Evolutionary conservation across 805 yeast species (phyloP), one percentile per base, ranked within the genome.

Genomic region (Alloascoidea africana): DNA sequence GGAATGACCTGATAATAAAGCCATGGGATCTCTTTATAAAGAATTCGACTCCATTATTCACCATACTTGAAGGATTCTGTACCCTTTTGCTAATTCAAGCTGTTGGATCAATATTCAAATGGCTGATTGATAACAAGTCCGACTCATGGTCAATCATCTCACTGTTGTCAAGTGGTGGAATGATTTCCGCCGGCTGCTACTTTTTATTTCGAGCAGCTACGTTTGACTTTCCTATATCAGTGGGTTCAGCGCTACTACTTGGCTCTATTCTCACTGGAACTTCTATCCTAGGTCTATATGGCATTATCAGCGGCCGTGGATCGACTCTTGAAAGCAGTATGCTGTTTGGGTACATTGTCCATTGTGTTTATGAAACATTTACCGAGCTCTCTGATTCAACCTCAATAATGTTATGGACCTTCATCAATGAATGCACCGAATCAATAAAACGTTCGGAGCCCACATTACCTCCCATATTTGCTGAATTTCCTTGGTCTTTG

Each of bases 31-130:
- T 68, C 35, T 57, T 80, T 18, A 62, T 91, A 27, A 65, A 74
- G 37, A 82, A 86, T 52, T 73, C 94, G 3, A 91, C 98, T 0
- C 91, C 96, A 1, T 62, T 83, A 35, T 89, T 91, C 56, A 83
- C 96, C 0, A 65, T 86, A 14, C 60, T 87, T 38, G 98, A 91
- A 59, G 98, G 98, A 1, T 77, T 91, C 47, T 93, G 96, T 56
- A 76, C 96, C 1, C 68, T 91, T 17, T 63, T 91, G 40, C 76
- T 85, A n/a, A 85, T 91, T 42, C 98, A 91, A 59, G 83, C 94
- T 11, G 68, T 83, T 33, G 96, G 97, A 5, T 86, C 86, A 48
- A 74, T 83, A 5, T 8, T n/a, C 8, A 68, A 70, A 43, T 78
- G 87, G 79, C 60, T 84, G 34, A 71, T 76, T 16, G 54, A 55